Evolutionary conservation across 352 stramenopile genomes (phyloP), one percentile per base, ranked within the genome.

Genomic region (Phytophthora hybrid): DNA sequence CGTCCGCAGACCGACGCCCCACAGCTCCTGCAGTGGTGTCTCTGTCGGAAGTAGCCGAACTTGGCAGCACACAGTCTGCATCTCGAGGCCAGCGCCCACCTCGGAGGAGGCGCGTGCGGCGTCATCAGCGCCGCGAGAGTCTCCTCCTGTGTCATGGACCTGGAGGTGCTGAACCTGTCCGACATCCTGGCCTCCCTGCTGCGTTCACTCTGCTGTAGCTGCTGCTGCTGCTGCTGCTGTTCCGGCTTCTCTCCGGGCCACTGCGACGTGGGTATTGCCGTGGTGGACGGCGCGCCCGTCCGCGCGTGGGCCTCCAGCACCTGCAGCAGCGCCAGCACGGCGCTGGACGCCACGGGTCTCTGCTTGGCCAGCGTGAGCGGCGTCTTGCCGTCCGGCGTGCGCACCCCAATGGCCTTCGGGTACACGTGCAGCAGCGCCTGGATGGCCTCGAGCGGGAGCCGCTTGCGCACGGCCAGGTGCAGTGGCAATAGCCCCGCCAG

Each of bases 11-110:
- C 89, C 1, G 91, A 92, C 37, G 89, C 75, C 5, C 90, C 90
- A 59, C 90, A 97, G 66, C 88, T 92, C 41, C 90, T 75, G 70
- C 90, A 97, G 65, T 97, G 90, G 70, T 97, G 90, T 26, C 89
- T 84, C 21, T 83, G 83, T 67, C 82, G 80, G 21, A 97, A 85
- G 66, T 96, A 89, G 3, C 84, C 83, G 56, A 97, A 97, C 63
- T 88, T 90, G 18, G 67, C 75, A 11, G 81, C 69, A 75, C 91
- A 97, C 29, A 91, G 67, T 46, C 88, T 63, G 71, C 91, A 97
- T 31, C 66, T 73, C 44, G 80, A 81, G 14, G 67, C 74, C 9
- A 92, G 71, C n/a, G 85, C 87, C 87, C 93, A 95, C 60, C 60
- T 44, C 5, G 79, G 82, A 44, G 73, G 76, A 18, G 69, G 52